These are phyloP conservation scores for Epichloe sp. DNA, from an alignment of 2,329 filamentous ascomycete genomes.

Conservation along the genomic window DNA sequence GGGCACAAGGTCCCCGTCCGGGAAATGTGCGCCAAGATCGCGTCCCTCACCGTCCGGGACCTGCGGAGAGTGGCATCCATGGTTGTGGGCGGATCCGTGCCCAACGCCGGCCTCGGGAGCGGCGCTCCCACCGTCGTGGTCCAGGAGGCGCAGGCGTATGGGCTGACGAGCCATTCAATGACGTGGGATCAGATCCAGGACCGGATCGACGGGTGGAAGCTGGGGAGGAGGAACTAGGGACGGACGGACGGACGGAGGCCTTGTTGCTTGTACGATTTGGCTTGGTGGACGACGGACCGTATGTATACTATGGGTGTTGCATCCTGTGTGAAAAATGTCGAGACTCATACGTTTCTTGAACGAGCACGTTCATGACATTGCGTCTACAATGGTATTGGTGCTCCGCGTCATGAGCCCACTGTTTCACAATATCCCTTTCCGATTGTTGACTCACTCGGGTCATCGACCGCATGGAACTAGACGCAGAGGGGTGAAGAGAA, in stretches of 20 bases:
- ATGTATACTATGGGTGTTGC: no score
- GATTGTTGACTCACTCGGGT: no score
- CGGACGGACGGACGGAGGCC: not conserved
- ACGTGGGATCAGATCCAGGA: constrained; percentile 86
- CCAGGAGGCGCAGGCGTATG: constrained; percentile 74
- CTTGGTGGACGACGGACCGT: no score
- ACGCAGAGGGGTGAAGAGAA: no score
- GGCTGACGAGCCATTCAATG: constrained; percentile 53
- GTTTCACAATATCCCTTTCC: no score
- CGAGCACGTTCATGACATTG: no score
- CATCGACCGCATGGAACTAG: no score
- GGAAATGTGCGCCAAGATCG: constrained; percentile 86
- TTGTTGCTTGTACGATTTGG: not conserved
- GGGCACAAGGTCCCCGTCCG: constrained; percentile 80
- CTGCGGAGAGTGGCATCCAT: constrained; percentile 66
- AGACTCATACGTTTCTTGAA: no score
- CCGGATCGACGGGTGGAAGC: constrained; percentile 67
- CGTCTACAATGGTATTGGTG: no score
- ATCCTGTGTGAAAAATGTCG: no score
- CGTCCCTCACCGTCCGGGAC: constrained; percentile 66
- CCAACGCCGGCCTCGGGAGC: constrained; percentile 64
- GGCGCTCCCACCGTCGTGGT: constrained; percentile 89
- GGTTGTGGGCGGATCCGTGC: constrained; percentile 64
- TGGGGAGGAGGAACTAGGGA: constrained; percentile 43
- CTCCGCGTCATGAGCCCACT: no score